These are phyloP conservation scores for Penstemon eatonii DNA, from an alignment of 257 asterid genomes.

Conservation along the genomic window DNA sequence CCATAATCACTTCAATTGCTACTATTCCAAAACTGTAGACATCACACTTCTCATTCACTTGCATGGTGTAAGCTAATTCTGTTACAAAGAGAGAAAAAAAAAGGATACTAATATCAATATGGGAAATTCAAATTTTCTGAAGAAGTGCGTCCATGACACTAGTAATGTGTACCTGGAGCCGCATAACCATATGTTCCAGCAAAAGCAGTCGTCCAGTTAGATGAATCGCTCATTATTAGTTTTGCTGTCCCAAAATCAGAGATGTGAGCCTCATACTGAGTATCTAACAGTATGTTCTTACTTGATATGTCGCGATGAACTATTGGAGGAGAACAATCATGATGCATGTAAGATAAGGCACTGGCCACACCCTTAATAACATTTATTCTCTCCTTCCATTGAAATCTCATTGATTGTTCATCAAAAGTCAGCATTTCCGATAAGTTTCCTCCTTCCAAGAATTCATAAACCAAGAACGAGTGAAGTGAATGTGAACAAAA, in stretches of 20 bases:
- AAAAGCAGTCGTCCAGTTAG: slow-evolving; percentile 34
- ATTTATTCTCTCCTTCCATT: slow-evolving; percentile 32
- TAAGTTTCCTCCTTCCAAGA: slow-evolving; percentile 38
- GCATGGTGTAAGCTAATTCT: slow-evolving; percentile 39
- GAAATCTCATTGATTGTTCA: slow-evolving; percentile 25
- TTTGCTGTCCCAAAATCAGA: slow-evolving; percentile 37
- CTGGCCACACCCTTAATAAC: slow-evolving; percentile 33
- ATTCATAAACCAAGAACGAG: slow-evolving; percentile 37
- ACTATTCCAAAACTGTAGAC: slow-evolving; percentile 50
- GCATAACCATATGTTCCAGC: slow-evolving; percentile 40
- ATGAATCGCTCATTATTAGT: slow-evolving; percentile 24
- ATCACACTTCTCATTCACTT: slow-evolving; percentile 36
- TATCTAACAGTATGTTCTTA: slow-evolving; percentile 38
- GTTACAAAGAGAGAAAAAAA: neutral
- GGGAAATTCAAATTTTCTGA: neutral
- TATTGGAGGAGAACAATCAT: slow-evolving; percentile 41
- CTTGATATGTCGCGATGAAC: slow-evolving; percentile 46
- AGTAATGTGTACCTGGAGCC: slow-evolving; percentile 34
- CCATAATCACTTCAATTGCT: slow-evolving; percentile 41
- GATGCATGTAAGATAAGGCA: slow-evolving; percentile 45
- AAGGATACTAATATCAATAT: neutral
- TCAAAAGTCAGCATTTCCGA: slow-evolving; percentile 20
- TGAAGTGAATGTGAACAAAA: slow-evolving; percentile 33
- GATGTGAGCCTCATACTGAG: slow-evolving; percentile 18
- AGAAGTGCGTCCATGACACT: too few species aligned